A percentile compares a stretch with the other conserved stretches of the same genome.
phyloP scores from a whole-genome alignment of 306 rosid genomes.

The Malus sieversii region DNA sequence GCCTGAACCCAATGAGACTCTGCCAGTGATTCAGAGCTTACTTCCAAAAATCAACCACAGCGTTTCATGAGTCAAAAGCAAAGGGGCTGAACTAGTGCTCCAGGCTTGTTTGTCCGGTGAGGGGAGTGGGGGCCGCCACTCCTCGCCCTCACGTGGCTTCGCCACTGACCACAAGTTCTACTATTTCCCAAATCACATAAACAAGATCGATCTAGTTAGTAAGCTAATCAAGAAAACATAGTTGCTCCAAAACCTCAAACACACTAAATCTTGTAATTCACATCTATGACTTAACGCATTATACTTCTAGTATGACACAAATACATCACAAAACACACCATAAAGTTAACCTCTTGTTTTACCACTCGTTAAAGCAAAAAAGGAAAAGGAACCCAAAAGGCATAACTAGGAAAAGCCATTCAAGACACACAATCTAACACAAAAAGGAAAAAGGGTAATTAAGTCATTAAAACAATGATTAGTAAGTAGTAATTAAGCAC shows the following conservation, averaged over 20 bases:
- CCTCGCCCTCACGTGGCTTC: no score
- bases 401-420: neutral
- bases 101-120: no score
- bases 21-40: no score
- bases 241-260: neutral
- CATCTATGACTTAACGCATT: neutral
- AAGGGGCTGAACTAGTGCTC: no score
- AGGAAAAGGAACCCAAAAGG: neutral
- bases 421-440: neutral
- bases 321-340: neutral
- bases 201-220: neutral
- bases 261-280: neutral
- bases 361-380: neutral
- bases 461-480: conserved; percentile 27
- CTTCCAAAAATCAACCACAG: no score
- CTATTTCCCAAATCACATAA: neutral
- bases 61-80: no score
- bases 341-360: neutral
- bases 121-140: no score
- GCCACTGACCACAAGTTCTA: no score
- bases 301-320: neutral
- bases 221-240: neutral
- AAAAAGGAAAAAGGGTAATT: neutral
- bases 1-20: no score
- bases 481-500: conserved; percentile 17